Conservation (phyloP, 306 rosid genomes). For the Prunus salicina region DNA sequence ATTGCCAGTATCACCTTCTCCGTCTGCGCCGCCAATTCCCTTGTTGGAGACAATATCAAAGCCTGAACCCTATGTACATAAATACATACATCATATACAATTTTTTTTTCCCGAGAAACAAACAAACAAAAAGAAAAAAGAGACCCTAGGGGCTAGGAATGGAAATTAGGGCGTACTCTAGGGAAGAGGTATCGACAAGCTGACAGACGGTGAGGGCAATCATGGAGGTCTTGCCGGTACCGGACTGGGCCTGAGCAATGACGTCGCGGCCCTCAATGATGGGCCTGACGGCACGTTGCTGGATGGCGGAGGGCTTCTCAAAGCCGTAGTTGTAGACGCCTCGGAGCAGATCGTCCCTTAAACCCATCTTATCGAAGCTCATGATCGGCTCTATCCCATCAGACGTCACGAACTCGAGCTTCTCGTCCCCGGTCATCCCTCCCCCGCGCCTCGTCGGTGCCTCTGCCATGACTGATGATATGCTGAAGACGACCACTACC, state of each 20-base stretch:
- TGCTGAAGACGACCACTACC: not conserved
- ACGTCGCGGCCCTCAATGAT: conserved; percentile 94
- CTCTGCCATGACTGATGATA: not conserved
- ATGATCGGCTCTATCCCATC: conserved; percentile 75
- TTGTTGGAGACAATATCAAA: conserved; percentile 89
- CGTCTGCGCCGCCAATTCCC: conserved; percentile 94
- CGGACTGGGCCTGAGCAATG: conserved; percentile 98
- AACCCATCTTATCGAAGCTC: conserved; percentile 92
- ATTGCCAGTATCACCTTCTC: conserved; percentile 89
- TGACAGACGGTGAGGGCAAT: conserved; percentile 95
- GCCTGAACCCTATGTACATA: conserved; percentile 60
- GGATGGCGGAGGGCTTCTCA: conserved; percentile 97
- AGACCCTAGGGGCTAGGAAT: not conserved
- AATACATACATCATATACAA: not conserved
- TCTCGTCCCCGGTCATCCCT: conserved; percentile 42
- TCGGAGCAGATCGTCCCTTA: conserved; percentile 81
- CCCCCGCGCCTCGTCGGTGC: not conserved
- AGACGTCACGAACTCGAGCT: conserved; percentile 81
- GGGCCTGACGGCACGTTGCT: conserved; percentile 91
- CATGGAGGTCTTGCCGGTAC: conserved; percentile 98
- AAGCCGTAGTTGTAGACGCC: conserved; percentile 90
- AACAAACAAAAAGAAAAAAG: not conserved
- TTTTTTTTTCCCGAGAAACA: not conserved
- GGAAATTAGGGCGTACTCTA: conserved; percentile 54
- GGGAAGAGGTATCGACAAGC: conserved; percentile 63